A percentile compares a stretch with the other conserved stretches of the same genome.
Evolutionary conservation across 441 rosid genomes (phyloP).

Genomic region (Erysimum cheiri): DNA sequence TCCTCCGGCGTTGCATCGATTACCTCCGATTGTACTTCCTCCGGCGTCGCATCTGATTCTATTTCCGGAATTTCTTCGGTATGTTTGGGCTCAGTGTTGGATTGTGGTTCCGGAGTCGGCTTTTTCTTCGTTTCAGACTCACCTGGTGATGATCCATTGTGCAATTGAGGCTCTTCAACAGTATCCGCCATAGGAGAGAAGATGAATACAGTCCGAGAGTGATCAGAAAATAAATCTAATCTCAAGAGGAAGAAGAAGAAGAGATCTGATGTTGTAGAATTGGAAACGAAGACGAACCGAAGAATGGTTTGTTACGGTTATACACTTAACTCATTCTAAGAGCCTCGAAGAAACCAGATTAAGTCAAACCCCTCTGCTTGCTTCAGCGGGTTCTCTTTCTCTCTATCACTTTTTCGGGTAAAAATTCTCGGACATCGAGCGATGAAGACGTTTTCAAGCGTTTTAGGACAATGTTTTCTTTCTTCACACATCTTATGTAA

Average conservation of each 20-base stretch:
- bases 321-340: no score
- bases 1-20: slow-evolving; percentile 31
- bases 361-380: slow-evolving; percentile 23
- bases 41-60: slow-evolving; percentile 32
- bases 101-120: slow-evolving; percentile 41
- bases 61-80: slow-evolving; percentile 21
- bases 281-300: background rate
- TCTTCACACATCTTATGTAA: slow-evolving; percentile 29
- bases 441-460: background rate
- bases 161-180: slow-evolving; percentile 54
- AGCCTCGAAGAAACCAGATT: background rate
- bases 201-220: slow-evolving; percentile 16
- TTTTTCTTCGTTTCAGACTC: slow-evolving; percentile 32
- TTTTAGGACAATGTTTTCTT: slow-evolving; percentile 1
- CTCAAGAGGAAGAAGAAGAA: slow-evolving; percentile 17
- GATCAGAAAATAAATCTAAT: slow-evolving; percentile 39
- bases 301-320: slow-evolving; percentile 1
- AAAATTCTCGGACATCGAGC: no score
- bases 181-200: slow-evolving; percentile 50
- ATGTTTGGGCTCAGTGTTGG: slow-evolving; percentile 27
- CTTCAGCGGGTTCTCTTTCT: background rate
- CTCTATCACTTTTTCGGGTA: no score
- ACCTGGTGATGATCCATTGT: slow-evolving; percentile 46
- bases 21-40: slow-evolving; percentile 27
- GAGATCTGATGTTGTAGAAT: slow-evolving; percentile 34